Evolutionary conservation across 2,329 filamentous ascomycete genomes (phyloP).

Genomic region (Fusarium domesticum): DNA sequence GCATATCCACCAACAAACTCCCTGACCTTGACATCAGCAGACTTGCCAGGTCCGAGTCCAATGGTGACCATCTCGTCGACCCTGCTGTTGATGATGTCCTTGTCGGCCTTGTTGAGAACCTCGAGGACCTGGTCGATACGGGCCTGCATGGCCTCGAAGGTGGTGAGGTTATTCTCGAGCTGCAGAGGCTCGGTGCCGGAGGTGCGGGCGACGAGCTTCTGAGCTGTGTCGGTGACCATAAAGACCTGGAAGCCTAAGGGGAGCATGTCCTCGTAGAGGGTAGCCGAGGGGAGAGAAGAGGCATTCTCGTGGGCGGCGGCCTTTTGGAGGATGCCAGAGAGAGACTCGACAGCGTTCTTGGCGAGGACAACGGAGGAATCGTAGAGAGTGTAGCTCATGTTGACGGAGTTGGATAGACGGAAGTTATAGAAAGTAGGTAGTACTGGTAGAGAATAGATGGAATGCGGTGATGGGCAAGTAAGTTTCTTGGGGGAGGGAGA

Average conservation of each 20-base stretch:
- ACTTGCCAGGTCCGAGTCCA: constrained; percentile 31
- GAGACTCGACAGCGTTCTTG: constrained; percentile 32
- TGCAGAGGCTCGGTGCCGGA: constrained; percentile 30
- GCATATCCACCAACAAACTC: constrained; percentile 48
- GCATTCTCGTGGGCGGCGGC: constrained; percentile 34
- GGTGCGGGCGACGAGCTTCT: constrained; percentile 35
- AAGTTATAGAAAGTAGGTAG: neutral
- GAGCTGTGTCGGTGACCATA: constrained; percentile 29
- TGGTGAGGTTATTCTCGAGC: constrained; percentile 31
- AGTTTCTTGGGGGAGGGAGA: too few species aligned
- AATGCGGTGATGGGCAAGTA: too few species aligned
- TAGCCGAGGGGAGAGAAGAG: constrained; percentile 32
- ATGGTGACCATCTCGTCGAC: constrained; percentile 29
- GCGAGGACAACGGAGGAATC: constrained; percentile 36
- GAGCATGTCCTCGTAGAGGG: constrained; percentile 43
- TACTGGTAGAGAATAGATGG: constrained; percentile 12
- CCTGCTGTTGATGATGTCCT: constrained; percentile 34
- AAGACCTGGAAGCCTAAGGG: constrained; percentile 42
- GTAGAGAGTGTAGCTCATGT: constrained; percentile 42
- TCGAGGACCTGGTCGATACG: constrained; percentile 34
- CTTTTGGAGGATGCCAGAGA: constrained; percentile 37
- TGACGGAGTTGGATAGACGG: constrained; percentile 16
- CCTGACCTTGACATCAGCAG: constrained; percentile 23
- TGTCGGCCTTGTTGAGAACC: constrained; percentile 34
- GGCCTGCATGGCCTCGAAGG: constrained; percentile 35